These are phyloP conservation scores for Lantana camara DNA, from an alignment of 257 asterid species.

Conservation along the genomic window DNA sequence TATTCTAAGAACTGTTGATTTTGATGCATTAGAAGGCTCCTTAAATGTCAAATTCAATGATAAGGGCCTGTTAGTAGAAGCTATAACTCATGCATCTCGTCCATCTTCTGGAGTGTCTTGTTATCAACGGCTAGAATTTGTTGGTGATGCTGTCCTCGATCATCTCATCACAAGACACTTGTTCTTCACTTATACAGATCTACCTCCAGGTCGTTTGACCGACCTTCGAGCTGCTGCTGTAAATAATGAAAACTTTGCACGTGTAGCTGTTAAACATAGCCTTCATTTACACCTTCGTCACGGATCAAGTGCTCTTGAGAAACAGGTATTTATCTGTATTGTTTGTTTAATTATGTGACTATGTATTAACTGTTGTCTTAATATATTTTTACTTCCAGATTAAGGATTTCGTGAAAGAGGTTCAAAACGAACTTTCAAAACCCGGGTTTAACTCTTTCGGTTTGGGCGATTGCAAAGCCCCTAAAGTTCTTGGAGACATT, in stretches of 20 bases:
- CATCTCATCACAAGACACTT: conserved; percentile 93
- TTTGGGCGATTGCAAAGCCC: conserved; percentile 98
- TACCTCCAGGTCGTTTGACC: conserved; percentile 97
- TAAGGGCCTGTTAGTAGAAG: conserved; percentile 81
- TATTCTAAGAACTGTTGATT: conserved; percentile 72
- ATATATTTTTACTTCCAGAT: conserved; percentile 49
- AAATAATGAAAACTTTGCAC: conserved; percentile 96
- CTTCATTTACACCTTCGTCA: conserved; percentile 96
- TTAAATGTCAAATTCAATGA: conserved; percentile 67
- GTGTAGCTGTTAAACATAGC: conserved; percentile 88
- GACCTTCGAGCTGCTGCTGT: conserved; percentile 99
- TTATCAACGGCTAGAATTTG: conserved; percentile 94
- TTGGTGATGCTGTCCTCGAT: conserved; percentile 97
- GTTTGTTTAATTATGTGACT: conserved; percentile 4
- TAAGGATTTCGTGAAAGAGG: conserved; percentile 91
- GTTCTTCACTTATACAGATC: conserved; percentile 90
- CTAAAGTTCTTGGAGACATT: conserved; percentile 98
- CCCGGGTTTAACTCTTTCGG: conserved; percentile 96
- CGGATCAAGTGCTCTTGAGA: conserved; percentile 95
- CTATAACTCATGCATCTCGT: conserved; percentile 98
- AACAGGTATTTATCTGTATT: conserved; percentile 56
- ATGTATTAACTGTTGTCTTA: neutral
- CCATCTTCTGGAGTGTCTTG: conserved; percentile 98
- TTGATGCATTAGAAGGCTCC: conserved; percentile 72
- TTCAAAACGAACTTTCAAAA: conserved; percentile 63